Base-by-base conservation (phyloP, 1,284 basidiomycete species). In the Amylostereum areolatum region DNA sequence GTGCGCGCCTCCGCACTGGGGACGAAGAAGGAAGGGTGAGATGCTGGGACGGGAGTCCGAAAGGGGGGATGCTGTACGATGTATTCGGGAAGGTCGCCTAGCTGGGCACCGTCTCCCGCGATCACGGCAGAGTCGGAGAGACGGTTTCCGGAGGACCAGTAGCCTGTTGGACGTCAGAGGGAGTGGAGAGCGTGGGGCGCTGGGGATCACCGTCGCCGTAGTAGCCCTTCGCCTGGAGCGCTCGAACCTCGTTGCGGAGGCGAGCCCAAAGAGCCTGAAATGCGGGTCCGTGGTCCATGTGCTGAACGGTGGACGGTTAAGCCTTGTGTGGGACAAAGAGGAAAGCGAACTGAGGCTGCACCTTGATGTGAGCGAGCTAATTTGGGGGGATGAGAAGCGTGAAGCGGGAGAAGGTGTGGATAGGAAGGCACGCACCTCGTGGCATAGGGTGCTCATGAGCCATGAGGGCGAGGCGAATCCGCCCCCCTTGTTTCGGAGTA, bases 1-100 rank as follows among this genome's bases (percentile, higher is more conserved):
- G 60, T 89, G 85, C 18, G 89, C 87, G n/a, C 88, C 88, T 48
- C 88, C 89, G 57, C 88, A 91, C 85, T 89, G 46, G 8, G 12
- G 42, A 18, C 29, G 5, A 31, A 45, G 37, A 43, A 47, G 46
- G n/a, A n/a, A n/a, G n/a, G n/a, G n/a, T n/a, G n/a, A n/a, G n/a
- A n/a, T n/a, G n/a, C n/a, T n/a, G n/a, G n/a, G n/a, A n/a, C n/a
- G n/a, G n/a, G n/a, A n/a, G n/a, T n/a, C n/a, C n/a, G 43, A 37
- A 45, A 48, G n/a, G 45, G 42, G 36, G 35, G 42, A 30, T 10
- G 35, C 30, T 43, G 40, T 48, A 87, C 86, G 72, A 89, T 76
- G 61, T 81, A 89, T 66, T 89, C 85, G 5, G 88, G 88, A 5
- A 89, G 68, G 51, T 83, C 81, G 4, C 72, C 77, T 12, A 63